A percentile compares a stretch with the other conserved stretches of the same genome.
These are phyloP conservation scores for Hypoxylon sp. DNA, from an alignment of 2,329 filamentous ascomycete genomes.

Conservation along the genomic window DNA sequence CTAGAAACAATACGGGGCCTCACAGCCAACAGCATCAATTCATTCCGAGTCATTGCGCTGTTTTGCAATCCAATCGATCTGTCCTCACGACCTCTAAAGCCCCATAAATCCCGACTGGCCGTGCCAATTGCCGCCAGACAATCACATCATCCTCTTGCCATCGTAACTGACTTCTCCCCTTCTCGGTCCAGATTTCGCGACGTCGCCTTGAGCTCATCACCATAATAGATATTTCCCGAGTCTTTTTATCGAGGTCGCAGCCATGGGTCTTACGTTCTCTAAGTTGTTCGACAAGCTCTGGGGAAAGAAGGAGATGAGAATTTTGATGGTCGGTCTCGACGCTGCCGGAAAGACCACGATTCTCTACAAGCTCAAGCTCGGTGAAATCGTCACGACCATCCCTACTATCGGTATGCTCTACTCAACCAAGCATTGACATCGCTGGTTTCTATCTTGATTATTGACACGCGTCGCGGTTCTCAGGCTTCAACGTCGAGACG, in stretches of 20 bases:
- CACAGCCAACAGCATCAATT: constrained; percentile 31
- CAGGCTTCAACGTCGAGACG: constrained; percentile 99
- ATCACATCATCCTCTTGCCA: constrained; percentile 38
- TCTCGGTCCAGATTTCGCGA: constrained; percentile 34
- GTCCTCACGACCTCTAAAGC: constrained; percentile 43
- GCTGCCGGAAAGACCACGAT: constrained; percentile 99
- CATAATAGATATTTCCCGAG: constrained; percentile 53
- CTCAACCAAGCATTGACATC: constrained; percentile 13
- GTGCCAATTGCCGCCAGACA: constrained; percentile 40
- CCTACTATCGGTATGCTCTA: constrained; percentile 87
- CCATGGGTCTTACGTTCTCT: constrained; percentile 98
- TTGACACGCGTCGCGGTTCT: constrained; percentile 42
- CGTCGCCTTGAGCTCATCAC: constrained; percentile 37
- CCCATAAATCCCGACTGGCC: constrained; percentile 39
- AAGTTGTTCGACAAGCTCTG: constrained; percentile 96
- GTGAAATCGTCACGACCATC: constrained; percentile 98
- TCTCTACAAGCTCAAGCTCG: constrained; percentile 99
- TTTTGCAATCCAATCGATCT: constrained; percentile 46
- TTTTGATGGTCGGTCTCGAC: constrained; percentile 99
- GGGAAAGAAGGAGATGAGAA: constrained; percentile 99
- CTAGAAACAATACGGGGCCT: constrained; percentile 40
- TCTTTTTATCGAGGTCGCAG: constrained; percentile 67
- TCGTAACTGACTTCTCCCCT: constrained; percentile 37
- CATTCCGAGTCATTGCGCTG: constrained; percentile 38
- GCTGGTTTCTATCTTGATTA: constrained; percentile 31